Percentiles rank a stretch among this genome's conserved stretches.
These are phyloP conservation scores for Hypoxylon sp. DNA, from an alignment of 2,329 filamentous ascomycete genomes.

Conservation along the genomic window DNA sequence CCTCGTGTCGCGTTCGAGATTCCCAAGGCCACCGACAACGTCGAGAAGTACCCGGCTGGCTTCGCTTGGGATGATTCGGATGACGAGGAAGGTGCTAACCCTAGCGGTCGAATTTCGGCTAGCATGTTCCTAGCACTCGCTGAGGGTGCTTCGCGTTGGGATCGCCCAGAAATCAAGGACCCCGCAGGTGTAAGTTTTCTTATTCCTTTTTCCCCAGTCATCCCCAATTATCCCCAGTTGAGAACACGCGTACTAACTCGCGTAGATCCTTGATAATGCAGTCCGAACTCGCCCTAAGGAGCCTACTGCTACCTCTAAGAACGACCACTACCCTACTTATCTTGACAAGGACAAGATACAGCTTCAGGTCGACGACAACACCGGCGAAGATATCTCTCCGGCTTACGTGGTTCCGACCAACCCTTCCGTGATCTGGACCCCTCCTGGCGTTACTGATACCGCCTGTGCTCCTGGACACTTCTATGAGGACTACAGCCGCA, in stretches of 20 bases:
- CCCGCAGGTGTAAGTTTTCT: slow-evolving; percentile 54
- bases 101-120: slow-evolving; percentile 58
- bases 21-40: background rate
- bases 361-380: slow-evolving; percentile 50
- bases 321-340: slow-evolving; percentile 25
- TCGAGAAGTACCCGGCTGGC: background rate
- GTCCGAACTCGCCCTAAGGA: slow-evolving; percentile 43
- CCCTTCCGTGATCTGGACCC: slow-evolving; percentile 48
- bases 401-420: slow-evolving; percentile 46
- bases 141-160: slow-evolving; percentile 55
- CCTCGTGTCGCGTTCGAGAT: slow-evolving; percentile 47
- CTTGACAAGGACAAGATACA: slow-evolving; percentile 11
- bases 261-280: slow-evolving; percentile 15
- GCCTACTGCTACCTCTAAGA: slow-evolving; percentile 13
- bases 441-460: slow-evolving; percentile 45
- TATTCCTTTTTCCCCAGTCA: background rate
- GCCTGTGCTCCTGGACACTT: slow-evolving; percentile 38
- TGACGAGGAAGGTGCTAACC: slow-evolving; percentile 57
- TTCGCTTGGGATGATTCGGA: slow-evolving; percentile 40
- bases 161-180: slow-evolving; percentile 48
- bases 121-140: slow-evolving; percentile 60
- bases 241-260: slow-evolving; percentile 10
- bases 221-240: background rate
- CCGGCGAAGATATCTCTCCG: slow-evolving; percentile 48
- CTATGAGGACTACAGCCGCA: slow-evolving; percentile 51